phyloP scores from a whole-genome alignment of 1,284 basidiomycete species.

The Papiliotrema fonsecae region DNA sequence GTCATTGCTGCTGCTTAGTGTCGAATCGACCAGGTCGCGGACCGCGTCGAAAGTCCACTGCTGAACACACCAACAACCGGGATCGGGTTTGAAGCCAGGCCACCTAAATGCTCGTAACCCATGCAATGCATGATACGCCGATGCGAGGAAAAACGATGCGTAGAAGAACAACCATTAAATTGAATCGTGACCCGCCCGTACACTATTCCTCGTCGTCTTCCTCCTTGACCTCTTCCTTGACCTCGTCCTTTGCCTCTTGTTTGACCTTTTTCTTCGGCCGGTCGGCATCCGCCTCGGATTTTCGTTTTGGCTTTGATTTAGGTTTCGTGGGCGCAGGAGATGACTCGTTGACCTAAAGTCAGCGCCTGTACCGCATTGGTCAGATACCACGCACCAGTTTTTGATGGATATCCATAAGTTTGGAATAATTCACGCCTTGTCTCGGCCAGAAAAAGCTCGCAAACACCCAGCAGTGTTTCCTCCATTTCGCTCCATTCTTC shows the following conservation, averaged over 20 bases:
- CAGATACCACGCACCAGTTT: conserved; percentile 65
- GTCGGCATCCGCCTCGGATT: conserved; percentile 22
- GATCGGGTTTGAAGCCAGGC: conserved; percentile 25
- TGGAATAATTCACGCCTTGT: conserved; percentile 78
- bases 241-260: conserved; percentile 12
- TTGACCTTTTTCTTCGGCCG: conserved; percentile 32
- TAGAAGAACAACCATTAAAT: not conserved
- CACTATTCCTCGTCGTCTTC: not conserved
- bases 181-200: not conserved
- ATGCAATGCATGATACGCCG: not conserved
- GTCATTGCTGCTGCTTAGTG: conserved; percentile 8
- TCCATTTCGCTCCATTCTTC: conserved; percentile 77
- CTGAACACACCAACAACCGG: conserved; percentile 21
- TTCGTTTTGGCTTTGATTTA: conserved; percentile 28
- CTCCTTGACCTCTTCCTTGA: conserved; percentile 11
- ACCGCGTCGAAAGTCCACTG: conserved; percentile 21
- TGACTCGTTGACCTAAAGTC: conserved; percentile 19
- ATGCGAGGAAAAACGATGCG: not conserved
- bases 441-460: conserved; percentile 96
- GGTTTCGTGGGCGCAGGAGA: conserved; percentile 19
- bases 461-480: conserved; percentile 95
- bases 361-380: not conserved
- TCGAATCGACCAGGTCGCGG: conserved; percentile 16
- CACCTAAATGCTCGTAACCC: conserved; percentile 20
- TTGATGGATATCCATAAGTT: conserved; percentile 85